Evolutionary conservation across 2,329 filamentous ascomycete species (phyloP).

Genomic region (Aspergillus udagawae): DNA sequence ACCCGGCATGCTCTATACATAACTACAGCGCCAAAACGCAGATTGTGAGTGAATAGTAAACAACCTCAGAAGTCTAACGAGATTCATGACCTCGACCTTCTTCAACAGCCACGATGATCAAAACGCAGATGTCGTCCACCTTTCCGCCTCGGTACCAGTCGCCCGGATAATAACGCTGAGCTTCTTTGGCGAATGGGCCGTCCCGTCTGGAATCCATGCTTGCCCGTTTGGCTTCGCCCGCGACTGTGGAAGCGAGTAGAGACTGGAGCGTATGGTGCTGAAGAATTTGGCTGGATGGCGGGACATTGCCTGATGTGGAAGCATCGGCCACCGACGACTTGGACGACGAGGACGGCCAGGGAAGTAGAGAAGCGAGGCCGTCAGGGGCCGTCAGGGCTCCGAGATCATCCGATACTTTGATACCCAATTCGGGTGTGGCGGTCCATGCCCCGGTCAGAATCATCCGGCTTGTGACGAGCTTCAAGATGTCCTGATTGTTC

Average conservation of each 20-base stretch:
- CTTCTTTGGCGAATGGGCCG: slow-evolving; percentile 91
- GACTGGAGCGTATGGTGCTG: slow-evolving; percentile 62
- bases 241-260: slow-evolving; percentile 72
- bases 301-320: slow-evolving; percentile 6
- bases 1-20: neutral
- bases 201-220: slow-evolving; percentile 78
- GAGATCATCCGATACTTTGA: slow-evolving; percentile 61
- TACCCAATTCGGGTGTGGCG: slow-evolving; percentile 55
- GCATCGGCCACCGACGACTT: neutral
- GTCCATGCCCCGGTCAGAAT: slow-evolving; percentile 69
- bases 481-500: slow-evolving; percentile 82
- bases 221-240: slow-evolving; percentile 76
- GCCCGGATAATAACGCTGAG: slow-evolving; percentile 78
- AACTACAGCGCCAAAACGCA: neutral
- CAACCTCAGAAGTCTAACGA: neutral
- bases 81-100: slow-evolving; percentile 26
- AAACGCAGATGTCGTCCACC: slow-evolving; percentile 88
- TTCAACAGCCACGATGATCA: slow-evolving; percentile 74
- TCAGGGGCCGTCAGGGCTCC: slow-evolving; percentile 49
- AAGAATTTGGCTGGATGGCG: slow-evolving; percentile 8
- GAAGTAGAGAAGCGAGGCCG: slow-evolving; percentile 31
- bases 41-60: too few relatives aligned
- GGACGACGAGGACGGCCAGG: slow-evolving; percentile 4
- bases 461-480: slow-evolving; percentile 75
- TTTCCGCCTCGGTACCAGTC: slow-evolving; percentile 91